These are phyloP conservation scores for Raphanus raphanistrum DNA, from an alignment of 345 rosid genomes.

Conservation along the genomic window DNA sequence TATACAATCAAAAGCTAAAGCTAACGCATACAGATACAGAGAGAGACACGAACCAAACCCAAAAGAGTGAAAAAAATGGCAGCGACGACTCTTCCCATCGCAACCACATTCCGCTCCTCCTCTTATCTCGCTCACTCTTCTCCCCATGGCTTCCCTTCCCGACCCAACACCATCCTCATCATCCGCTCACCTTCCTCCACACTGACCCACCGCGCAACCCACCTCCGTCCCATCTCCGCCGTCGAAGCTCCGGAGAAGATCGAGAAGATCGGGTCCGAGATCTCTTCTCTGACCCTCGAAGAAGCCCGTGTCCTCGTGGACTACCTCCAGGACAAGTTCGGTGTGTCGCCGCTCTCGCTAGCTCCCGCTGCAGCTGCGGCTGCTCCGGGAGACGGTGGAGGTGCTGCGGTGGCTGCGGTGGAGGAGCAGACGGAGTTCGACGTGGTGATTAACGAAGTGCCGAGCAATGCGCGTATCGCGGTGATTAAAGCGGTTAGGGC, in stretches of 20 bases:
- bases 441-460: slow-evolving; percentile 76
- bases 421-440: slow-evolving; percentile 89
- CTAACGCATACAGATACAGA: not conserved
- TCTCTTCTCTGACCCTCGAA: slow-evolving; percentile 65
- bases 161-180: slow-evolving; percentile 32
- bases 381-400: slow-evolving; percentile 45
- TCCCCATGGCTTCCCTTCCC: slow-evolving; percentile 24
- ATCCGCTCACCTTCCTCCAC: slow-evolving; percentile 23
- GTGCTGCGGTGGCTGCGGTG: slow-evolving; percentile 38
- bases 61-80: slow-evolving; percentile 33
- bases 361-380: slow-evolving; percentile 58
- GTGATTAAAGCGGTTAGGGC: slow-evolving; percentile 85
- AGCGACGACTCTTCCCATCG: slow-evolving; percentile 42
- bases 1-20: no score
- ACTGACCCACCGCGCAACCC: slow-evolving; percentile 42
- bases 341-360: slow-evolving; percentile 72
- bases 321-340: slow-evolving; percentile 80
- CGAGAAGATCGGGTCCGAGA: slow-evolving; percentile 61
- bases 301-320: slow-evolving; percentile 79
- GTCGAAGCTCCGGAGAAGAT: slow-evolving; percentile 72
- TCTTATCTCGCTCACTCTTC: slow-evolving; percentile 32
- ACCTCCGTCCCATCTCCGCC: slow-evolving; percentile 65
- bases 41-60: not conserved
- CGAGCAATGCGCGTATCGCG: slow-evolving; percentile 63
- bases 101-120: slow-evolving; percentile 43